Evolutionary conservation across 1,284 basidiomycete species (phyloP).

Genomic region (Puccinia brachypodii): DNA sequence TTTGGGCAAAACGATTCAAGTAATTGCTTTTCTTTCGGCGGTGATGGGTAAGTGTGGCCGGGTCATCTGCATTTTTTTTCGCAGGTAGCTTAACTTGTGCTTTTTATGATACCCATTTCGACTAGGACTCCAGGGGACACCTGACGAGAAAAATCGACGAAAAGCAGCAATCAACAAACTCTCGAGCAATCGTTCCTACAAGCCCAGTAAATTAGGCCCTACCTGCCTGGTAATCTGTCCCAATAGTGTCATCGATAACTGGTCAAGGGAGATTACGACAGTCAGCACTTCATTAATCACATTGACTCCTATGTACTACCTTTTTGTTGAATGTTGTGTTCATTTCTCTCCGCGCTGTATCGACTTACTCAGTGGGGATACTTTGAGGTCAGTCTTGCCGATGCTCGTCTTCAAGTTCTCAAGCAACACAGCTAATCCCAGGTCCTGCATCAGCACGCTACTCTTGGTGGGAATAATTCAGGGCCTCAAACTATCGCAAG

Average conservation of each 20-base stretch:
- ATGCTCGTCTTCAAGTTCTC: background rate
- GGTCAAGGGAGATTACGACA: slow-evolving; percentile 32
- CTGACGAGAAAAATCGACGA: slow-evolving; percentile 23
- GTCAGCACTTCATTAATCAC: background rate
- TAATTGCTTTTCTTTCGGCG: slow-evolving; percentile 39
- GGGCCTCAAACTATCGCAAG: slow-evolving; percentile 21
- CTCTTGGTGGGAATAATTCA: background rate
- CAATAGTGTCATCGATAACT: slow-evolving; percentile 45
- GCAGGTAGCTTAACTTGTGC: background rate
- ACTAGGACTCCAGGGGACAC: slow-evolving; percentile 23
- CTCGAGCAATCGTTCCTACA: background rate
- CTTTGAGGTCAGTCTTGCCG: slow-evolving; percentile 30
- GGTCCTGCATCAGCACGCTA: background rate
- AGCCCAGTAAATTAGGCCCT: slow-evolving; percentile 28
- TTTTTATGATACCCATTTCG: background rate
- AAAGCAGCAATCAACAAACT: slow-evolving; percentile 22
- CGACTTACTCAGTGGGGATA: slow-evolving; percentile 32
- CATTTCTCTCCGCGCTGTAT: background rate
- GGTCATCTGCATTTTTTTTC: background rate
- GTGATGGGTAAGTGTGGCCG: slow-evolving; percentile 22
- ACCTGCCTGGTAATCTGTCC: slow-evolving; percentile 46
- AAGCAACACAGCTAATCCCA: background rate
- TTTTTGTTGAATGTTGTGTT: background rate
- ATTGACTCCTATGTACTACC: background rate
- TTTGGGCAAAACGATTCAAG: slow-evolving; percentile 47